Evolutionary conservation across 257 asterid species (phyloP), one percentile per base, ranked within the genome.

Genomic region (Ilex asprella): DNA sequence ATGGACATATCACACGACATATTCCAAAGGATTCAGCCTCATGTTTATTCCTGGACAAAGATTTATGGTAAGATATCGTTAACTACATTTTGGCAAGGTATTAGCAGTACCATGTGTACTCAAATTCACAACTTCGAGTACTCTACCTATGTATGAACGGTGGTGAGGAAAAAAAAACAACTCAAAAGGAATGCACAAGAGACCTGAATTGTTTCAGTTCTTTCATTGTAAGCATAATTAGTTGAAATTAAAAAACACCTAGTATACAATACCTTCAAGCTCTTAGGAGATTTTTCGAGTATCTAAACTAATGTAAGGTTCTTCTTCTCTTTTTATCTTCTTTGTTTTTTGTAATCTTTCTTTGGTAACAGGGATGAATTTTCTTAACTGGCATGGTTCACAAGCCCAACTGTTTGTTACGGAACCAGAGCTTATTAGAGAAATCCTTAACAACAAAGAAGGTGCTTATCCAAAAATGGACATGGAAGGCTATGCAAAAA

Each of bases 1-100:
- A 72, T 76, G 83, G 77, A 78, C 56, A 60, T 83, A 30, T 81
- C 89, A 5, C 91, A 88, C 51, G 80, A 78, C 52, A 73, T 88
- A 57, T 79, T 76, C 30, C 70, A 82, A 10, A 81, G 86, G 58
- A 66, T 83, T 30, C 84, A 83, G 41, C 96, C 96, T 59, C 87
- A 85, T 63, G 81, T 88, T 30, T 70, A 72, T 64, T 50, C 78
- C 2, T 88, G 94, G 94, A 79, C 75, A 31, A 76, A 74, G 30
- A 71, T 70, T 43, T 85, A 88, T 27, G 96, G 91, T 83, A 72
- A 61, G 46, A 7, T 35, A 2, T 13, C 2, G 41, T 3, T 3
- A 35, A 4, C 8, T 3, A 35, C 5, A 35, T 35, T 35, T 35
- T 35, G 5, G 27, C 1, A 21, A 21, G 27, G 27, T 21, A 21